These are phyloP conservation scores for Agrostemma githago DNA, from an alignment of 148 eudicot genomes.

Conservation along the genomic window DNA sequence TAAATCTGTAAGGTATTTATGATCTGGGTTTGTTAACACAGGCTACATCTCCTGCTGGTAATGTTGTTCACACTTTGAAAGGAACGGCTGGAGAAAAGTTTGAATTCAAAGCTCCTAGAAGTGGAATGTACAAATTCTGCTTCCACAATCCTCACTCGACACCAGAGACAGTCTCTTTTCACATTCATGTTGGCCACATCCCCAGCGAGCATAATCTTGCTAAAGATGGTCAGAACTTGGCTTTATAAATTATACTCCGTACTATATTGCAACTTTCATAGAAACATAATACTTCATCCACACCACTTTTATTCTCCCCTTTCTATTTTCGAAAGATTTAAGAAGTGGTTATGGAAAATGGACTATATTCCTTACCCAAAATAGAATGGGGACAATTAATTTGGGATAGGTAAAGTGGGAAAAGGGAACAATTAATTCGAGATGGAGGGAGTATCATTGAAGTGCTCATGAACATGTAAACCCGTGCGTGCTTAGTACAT, in stretches of 20 bases:
- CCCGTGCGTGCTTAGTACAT: not conserved
- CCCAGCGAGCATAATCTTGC: constrained; percentile 83
- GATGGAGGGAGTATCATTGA: not conserved
- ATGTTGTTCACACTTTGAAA: constrained; percentile 52
- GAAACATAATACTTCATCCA: not conserved
- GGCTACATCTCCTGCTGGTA: constrained; percentile 76
- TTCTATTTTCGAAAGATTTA: too few species aligned
- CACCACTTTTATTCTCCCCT: too few species aligned
- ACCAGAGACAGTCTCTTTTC: constrained; percentile 87
- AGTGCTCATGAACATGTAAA: not conserved
- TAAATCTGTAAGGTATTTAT: not conserved
- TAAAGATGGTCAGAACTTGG: constrained; percentile 72
- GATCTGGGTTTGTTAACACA: constrained; percentile 29
- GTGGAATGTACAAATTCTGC: constrained; percentile 92
- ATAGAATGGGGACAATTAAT: too few species aligned
- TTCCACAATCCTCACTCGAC: constrained; percentile 71
- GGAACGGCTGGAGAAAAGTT: constrained; percentile 94
- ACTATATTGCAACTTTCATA: not conserved
- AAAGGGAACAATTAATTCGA: too few species aligned
- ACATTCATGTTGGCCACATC: constrained; percentile 90
- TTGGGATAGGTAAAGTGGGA: too few species aligned
- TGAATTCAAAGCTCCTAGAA: constrained; percentile 73
- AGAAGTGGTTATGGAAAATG: too few species aligned
- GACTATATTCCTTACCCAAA: too few species aligned
- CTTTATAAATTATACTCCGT: not conserved